A percentile compares a stretch with the other conserved stretches of the same genome.
Conservation (phyloP, 1,284 basidiomycete genomes). For the Tremellales sp. region DNA sequence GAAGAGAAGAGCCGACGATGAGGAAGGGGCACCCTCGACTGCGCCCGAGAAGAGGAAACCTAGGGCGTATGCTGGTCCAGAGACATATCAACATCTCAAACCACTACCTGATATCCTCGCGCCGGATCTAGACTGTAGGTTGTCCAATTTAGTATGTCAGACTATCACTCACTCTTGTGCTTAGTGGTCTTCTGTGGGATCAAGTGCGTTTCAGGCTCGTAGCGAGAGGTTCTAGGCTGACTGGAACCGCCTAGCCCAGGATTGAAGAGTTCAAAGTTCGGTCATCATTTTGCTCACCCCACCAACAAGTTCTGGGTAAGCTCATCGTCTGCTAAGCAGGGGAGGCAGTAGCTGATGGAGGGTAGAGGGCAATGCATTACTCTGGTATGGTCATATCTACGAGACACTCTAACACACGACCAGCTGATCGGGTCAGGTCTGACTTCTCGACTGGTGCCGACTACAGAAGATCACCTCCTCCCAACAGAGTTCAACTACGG, state of each 20-base stretch:
- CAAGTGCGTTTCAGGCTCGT: constrained; percentile 51
- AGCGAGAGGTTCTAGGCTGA: neutral
- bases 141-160: neutral
- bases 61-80: constrained; percentile 40
- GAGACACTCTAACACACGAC: neutral
- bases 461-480: constrained; percentile 36
- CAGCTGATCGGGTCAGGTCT: constrained; percentile 53
- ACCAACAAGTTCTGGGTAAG: constrained; percentile 56
- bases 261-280: constrained; percentile 56
- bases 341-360: neutral
- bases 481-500: constrained; percentile 51
- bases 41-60: constrained; percentile 29
- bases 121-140: constrained; percentile 52
- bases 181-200: constrained; percentile 64
- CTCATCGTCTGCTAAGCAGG: neutral
- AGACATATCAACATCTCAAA: constrained; percentile 41
- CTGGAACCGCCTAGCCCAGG: constrained; percentile 8
- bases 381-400: constrained; percentile 49
- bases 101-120: constrained; percentile 44
- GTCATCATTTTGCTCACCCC: constrained; percentile 67
- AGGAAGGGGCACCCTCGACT: neutral
- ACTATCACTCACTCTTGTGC: neutral
- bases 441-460: constrained; percentile 49
- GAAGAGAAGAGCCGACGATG: neutral
- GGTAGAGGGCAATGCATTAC: constrained; percentile 54